Evolutionary conservation across 345 rosid species (phyloP).

Genomic region (Rhodamnia argentea): DNA sequence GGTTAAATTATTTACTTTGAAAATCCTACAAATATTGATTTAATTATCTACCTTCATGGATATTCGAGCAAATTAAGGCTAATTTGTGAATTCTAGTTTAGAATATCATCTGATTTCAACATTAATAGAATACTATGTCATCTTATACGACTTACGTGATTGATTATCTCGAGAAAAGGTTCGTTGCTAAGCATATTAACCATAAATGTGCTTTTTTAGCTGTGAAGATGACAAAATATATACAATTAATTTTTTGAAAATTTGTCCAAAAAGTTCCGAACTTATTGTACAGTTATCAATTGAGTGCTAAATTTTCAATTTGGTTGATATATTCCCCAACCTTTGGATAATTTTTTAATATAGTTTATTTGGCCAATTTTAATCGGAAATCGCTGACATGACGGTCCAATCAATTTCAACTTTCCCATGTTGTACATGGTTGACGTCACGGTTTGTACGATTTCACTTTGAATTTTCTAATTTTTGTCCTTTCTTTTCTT

Average conservation of each 20-base stretch:
- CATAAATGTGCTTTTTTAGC: neutral
- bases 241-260: neutral
- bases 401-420: fast-evolving
- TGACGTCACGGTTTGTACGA: neutral
- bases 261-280: neutral
- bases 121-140: neutral
- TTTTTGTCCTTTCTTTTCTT: neutral
- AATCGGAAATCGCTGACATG: fast-evolving
- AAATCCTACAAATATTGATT: neutral
- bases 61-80: neutral
- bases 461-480: neutral
- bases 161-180: neutral
- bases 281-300: neutral
- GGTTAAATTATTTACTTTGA: neutral
- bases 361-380: fast-evolving
- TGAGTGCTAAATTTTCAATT: neutral
- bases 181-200: neutral
- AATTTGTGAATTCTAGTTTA: neutral
- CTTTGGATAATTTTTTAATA: fast-evolving
- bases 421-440: fast-evolving
- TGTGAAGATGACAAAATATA: neutral
- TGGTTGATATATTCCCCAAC: neutral
- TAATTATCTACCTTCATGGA: neutral
- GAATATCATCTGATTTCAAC: neutral
- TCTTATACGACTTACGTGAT: neutral